These are phyloP conservation scores for Elsinoe australis DNA, from an alignment of 2,329 filamentous ascomycete species.

Conservation along the genomic window DNA sequence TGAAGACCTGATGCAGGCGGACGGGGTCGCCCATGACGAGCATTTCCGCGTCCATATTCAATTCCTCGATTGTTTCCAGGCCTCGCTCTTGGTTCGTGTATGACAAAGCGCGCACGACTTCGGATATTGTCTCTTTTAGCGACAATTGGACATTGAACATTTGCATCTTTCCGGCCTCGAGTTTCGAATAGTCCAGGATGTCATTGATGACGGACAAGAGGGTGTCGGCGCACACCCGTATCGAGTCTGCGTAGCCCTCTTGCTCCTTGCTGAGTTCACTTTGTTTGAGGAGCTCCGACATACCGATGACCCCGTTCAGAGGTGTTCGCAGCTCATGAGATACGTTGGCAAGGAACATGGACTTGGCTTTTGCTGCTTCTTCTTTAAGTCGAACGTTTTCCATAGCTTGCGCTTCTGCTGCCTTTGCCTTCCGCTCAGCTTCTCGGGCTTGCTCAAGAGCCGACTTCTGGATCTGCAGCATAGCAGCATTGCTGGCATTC, in stretches of 20 bases:
- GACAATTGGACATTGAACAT: slow-evolving; percentile 53
- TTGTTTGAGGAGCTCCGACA: slow-evolving; percentile 54
- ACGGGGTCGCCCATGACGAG: slow-evolving; percentile 46
- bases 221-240: slow-evolving; percentile 55
- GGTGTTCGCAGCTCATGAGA: slow-evolving; percentile 52
- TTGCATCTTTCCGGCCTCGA: slow-evolving; percentile 48
- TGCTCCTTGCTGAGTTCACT: slow-evolving; percentile 51
- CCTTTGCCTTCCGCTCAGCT: slow-evolving; percentile 68
- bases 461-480: slow-evolving; percentile 69
- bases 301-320: slow-evolving; percentile 48
- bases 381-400: slow-evolving; percentile 74
- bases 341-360: slow-evolving; percentile 59
- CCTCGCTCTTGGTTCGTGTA: slow-evolving; percentile 57
- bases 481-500: slow-evolving; percentile 67
- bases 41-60: slow-evolving; percentile 49
- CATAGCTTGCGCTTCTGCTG: slow-evolving; percentile 67
- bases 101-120: slow-evolving; percentile 55
- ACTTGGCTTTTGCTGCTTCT: slow-evolving; percentile 75
- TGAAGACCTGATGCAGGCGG: slow-evolving; percentile 47
- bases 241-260: slow-evolving; percentile 55
- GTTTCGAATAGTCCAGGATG: slow-evolving; percentile 46
- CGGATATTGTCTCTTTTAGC: slow-evolving; percentile 52
- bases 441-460: slow-evolving; percentile 64
- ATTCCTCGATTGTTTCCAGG: slow-evolving; percentile 50
- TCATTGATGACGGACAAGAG: slow-evolving; percentile 48